Percentiles rank a stretch among this genome's conserved stretches.
These are phyloP conservation scores for Aegilops bicornis DNA, from an alignment of 176 grass and related monocot species.

Conservation along the genomic window DNA sequence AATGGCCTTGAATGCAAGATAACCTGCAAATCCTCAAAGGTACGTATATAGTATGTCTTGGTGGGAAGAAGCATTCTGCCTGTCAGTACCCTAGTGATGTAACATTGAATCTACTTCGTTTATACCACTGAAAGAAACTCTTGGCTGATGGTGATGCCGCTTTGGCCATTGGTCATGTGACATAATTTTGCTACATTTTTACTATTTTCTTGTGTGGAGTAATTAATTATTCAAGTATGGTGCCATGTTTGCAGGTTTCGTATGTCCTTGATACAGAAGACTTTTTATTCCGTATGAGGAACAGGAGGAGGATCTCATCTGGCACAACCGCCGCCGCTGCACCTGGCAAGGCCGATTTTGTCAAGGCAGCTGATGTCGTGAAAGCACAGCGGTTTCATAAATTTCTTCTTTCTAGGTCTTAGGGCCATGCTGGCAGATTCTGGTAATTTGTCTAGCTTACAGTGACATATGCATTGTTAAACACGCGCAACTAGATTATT, in stretches of 20 bases:
- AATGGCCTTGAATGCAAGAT: conserved; percentile 87
- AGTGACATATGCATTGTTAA: background rate
- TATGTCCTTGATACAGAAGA: conserved; percentile 84
- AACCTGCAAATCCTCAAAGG: conserved; percentile 60
- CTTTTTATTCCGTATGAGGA: conserved; percentile 53
- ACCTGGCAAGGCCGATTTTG: background rate
- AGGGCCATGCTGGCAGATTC: conserved; percentile 15
- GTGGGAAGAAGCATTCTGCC: background rate
- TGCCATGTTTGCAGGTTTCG: conserved; percentile 32
- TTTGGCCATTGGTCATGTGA: background rate
- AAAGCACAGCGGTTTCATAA: conserved; percentile 34
- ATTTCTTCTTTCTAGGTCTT: conserved; percentile 34
- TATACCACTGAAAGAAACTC: background rate
- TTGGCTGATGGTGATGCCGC: background rate
- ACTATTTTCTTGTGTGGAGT: background rate
- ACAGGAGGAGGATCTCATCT: conserved; percentile 43
- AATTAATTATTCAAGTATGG: background rate
- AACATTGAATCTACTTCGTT: background rate
- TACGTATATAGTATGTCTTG: conserved; percentile 9
- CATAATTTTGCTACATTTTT: background rate
- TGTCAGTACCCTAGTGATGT: background rate
- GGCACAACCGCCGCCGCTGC: background rate
- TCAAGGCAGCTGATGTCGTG: background rate
- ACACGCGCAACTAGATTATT: background rate
- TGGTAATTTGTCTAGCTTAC: conserved; percentile 25